Percentiles rank a stretch among this genome's conserved stretches.
Conservation (phyloP, 495 filamentous ascomycete species). For the Thermothielavioides terrestris region DNA sequence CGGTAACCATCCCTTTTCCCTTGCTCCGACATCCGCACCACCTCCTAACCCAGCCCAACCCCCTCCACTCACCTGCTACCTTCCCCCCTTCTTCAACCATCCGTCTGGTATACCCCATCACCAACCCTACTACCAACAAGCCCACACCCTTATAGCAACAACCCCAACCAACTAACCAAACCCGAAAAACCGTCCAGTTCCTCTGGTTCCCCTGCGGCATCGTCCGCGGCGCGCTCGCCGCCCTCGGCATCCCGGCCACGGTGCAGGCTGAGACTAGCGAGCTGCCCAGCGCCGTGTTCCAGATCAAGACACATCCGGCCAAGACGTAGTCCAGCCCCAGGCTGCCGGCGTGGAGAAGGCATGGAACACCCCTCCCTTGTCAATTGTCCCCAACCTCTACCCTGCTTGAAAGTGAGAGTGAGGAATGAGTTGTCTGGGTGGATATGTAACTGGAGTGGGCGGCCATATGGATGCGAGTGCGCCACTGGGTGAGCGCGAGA, state of each 20-base stretch:
- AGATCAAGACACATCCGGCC: constrained; percentile 75
- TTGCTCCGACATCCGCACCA: no score
- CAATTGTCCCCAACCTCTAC: no score
- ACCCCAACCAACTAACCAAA: no score
- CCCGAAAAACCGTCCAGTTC: constrained; percentile 45
- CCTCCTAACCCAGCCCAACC: neutral
- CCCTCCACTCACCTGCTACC: neutral
- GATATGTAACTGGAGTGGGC: no score
- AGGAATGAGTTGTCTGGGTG: no score
- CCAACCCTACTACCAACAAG: neutral
- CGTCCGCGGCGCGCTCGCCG: constrained; percentile 78
- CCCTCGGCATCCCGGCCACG: constrained; percentile 80
- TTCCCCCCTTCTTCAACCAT: neutral
- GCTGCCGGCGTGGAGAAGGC: neutral
- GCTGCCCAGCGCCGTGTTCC: constrained; percentile 83
- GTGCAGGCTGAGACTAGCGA: constrained; percentile 84
- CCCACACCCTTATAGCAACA: no score
- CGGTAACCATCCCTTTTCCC: constrained; percentile 53
- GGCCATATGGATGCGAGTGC: no score
- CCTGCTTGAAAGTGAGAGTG: no score
- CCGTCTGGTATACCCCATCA: constrained; percentile 3
- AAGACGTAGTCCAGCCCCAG: constrained; percentile 27
- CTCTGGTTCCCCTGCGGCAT: constrained; percentile 93
- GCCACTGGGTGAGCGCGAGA: no score
- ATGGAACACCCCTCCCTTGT: no score